These are phyloP conservation scores for Theobroma cacao DNA, from an alignment of 345 rosid species.

Conservation along the genomic window DNA sequence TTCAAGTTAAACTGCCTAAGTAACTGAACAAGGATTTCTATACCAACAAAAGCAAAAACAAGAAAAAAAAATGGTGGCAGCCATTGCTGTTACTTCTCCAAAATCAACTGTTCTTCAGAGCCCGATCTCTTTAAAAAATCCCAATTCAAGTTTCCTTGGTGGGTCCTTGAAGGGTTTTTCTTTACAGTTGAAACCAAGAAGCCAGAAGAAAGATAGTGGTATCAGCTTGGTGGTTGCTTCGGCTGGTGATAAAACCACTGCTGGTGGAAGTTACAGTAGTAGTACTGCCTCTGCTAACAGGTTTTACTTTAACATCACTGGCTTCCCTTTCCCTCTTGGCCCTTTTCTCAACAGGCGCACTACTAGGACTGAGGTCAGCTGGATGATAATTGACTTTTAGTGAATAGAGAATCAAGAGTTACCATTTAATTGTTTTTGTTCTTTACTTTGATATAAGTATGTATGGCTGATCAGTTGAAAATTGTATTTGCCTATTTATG, in stretches of 20 bases:
- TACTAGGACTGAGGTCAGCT: conserved; percentile 72
- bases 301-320: conserved; percentile 84
- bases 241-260: conserved; percentile 30
- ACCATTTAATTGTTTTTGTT: neutral
- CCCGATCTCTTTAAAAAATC: conserved; percentile 35
- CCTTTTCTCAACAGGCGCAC: conserved; percentile 94
- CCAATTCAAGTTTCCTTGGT: conserved; percentile 40
- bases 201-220: conserved; percentile 20
- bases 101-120: conserved; percentile 43
- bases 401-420: neutral
- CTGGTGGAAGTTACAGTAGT: conserved; percentile 24
- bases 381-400: neutral
- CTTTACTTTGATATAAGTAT: neutral
- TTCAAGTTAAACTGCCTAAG: neutral
- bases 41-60: neutral
- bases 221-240: conserved; percentile 48
- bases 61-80: conserved; percentile 41
- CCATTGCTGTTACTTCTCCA: conserved; percentile 56
- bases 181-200: conserved; percentile 39
- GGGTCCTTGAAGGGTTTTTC: conserved; percentile 41
- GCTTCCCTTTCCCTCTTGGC: conserved; percentile 96
- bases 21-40: neutral
- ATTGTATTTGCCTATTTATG: neutral
- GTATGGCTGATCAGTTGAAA: neutral
- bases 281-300: conserved; percentile 32